Evolutionary conservation across 1,284 basidiomycete genomes (phyloP).

Genomic region (Cryptococcus neoformans): DNA sequence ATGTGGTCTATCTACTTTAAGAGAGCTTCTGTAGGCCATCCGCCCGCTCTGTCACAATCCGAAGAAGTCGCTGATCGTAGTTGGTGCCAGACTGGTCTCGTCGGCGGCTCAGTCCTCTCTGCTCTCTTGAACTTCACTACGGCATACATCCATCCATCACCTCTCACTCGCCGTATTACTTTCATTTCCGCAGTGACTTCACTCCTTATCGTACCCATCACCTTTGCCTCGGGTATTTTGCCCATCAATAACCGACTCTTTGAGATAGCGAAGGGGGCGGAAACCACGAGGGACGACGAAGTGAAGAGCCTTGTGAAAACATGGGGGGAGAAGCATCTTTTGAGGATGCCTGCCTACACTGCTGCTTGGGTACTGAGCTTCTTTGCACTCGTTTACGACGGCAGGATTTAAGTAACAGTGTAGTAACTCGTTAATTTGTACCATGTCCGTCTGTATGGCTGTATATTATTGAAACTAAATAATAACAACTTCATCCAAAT

Average conservation of each 20-base stretch:
- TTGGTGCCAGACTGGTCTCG: conserved; percentile 7
- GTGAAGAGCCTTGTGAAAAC: conserved; percentile 15
- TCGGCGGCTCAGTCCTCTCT: conserved; percentile 8
- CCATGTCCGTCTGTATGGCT: too few relatives aligned
- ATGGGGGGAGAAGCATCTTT: conserved; percentile 21
- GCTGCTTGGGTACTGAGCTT: conserved; percentile 7
- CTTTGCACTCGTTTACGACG: conserved; percentile 4
- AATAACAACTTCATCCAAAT: too few relatives aligned
- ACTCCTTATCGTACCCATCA: conserved; percentile 22
- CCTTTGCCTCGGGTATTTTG: conserved; percentile 11
- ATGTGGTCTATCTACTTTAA: conserved; percentile 17
- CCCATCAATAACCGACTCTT: conserved; percentile 20
- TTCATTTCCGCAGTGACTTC: conserved; percentile 16
- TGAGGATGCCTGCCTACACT: conserved; percentile 12
- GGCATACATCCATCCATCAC: conserved; percentile 15
- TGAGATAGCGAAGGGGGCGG: conserved; percentile 8
- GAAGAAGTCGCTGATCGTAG: not conserved
- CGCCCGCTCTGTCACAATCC: not conserved
- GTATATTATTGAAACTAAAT: too few relatives aligned
- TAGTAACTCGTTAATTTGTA: too few relatives aligned
- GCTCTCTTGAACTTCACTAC: conserved; percentile 13
- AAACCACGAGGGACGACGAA: not conserved
- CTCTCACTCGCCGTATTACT: conserved; percentile 15
- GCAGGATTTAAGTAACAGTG: not conserved
- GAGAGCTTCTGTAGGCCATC: conserved; percentile 16